Conservation (phyloP, 225 moss, liverwort and hornwort genomes). For the Physcomitrellopsis africana region DNA sequence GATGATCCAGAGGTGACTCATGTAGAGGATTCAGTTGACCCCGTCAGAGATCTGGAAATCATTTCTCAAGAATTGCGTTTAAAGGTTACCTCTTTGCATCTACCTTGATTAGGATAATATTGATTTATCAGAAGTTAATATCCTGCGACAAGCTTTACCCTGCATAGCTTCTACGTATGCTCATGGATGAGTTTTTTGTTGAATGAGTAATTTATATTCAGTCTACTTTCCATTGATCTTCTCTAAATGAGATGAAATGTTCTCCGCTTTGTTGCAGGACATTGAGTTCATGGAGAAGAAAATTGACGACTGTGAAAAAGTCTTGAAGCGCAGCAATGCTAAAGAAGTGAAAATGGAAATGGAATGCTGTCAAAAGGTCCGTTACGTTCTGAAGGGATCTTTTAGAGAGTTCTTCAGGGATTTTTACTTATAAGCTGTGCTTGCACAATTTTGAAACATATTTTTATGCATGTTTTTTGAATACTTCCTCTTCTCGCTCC, state of each 20-base stretch:
- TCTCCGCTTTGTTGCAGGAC: constrained; percentile 54
- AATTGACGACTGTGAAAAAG: constrained; percentile 86
- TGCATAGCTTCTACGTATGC: not conserved
- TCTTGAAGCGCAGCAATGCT: constrained; percentile 91
- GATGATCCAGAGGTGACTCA: constrained; percentile 96
- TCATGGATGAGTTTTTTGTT: constrained; percentile 10
- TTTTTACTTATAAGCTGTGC: too few species aligned
- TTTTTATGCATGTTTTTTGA: too few species aligned
- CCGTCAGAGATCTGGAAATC: constrained; percentile 90
- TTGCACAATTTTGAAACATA: too few species aligned
- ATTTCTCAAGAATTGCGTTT: constrained; percentile 86
- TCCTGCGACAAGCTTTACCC: not conserved
- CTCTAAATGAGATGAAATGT: constrained; percentile 1
- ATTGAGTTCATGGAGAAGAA: constrained; percentile 88
- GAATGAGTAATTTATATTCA: not conserved
- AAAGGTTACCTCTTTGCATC: constrained; percentile 56
- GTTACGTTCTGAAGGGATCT: not conserved
- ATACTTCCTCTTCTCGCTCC: too few species aligned
- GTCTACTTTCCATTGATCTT: not conserved
- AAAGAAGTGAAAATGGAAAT: constrained; percentile 88
- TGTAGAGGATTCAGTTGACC: constrained; percentile 95
- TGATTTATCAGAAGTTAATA: not conserved
- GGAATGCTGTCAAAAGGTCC: constrained; percentile 92
- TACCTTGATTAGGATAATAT: not conserved
- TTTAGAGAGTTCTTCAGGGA: not conserved